Conservation (phyloP, 1,284 basidiomycete species). For the Cryptococcus sp. region DNA sequence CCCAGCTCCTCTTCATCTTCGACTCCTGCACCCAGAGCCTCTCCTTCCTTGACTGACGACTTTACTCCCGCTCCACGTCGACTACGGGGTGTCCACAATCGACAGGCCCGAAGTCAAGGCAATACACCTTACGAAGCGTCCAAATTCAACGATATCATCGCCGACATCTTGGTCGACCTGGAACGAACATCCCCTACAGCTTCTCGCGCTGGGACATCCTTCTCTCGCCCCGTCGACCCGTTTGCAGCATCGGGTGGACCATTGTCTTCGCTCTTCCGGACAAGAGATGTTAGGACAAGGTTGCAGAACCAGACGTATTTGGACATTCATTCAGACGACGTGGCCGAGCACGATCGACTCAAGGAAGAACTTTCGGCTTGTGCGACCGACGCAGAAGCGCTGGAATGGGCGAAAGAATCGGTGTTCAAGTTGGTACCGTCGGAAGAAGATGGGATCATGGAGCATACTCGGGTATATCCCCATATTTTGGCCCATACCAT, state of each 20-base stretch:
- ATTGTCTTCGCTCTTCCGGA: not conserved
- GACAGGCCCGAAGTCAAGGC: slow-evolving; percentile 18
- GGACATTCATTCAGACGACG: no score
- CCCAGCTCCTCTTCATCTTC: no score
- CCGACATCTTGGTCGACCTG: slow-evolving; percentile 18
- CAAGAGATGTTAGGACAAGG: not conserved
- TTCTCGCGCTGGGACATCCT: not conserved
- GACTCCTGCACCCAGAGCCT: no score
- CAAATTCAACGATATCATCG: slow-evolving; percentile 22
- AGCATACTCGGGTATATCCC: slow-evolving; percentile 55
- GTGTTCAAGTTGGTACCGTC: slow-evolving; percentile 58
- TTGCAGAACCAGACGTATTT: no score
- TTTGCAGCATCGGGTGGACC: slow-evolving; percentile 2
- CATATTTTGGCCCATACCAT: slow-evolving; percentile 68
- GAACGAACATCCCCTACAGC: not conserved
- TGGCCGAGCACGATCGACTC: slow-evolving; percentile 57
- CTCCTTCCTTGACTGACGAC: no score
- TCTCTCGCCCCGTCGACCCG: slow-evolving; percentile 4
- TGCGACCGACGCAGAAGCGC: slow-evolving; percentile 62
- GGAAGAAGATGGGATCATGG: slow-evolving; percentile 22
- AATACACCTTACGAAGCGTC: slow-evolving; percentile 30
- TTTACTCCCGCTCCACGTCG: slow-evolving; percentile 7
- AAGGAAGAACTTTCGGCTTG: slow-evolving; percentile 69
- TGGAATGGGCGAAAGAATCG: slow-evolving; percentile 67
- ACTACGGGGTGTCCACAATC: slow-evolving; percentile 16